Percentiles rank a stretch among this genome's conserved stretches.
These are phyloP conservation scores for Wickerhamiella nectarea DNA, from an alignment of 805 yeast species.

Conservation along the genomic window DNA sequence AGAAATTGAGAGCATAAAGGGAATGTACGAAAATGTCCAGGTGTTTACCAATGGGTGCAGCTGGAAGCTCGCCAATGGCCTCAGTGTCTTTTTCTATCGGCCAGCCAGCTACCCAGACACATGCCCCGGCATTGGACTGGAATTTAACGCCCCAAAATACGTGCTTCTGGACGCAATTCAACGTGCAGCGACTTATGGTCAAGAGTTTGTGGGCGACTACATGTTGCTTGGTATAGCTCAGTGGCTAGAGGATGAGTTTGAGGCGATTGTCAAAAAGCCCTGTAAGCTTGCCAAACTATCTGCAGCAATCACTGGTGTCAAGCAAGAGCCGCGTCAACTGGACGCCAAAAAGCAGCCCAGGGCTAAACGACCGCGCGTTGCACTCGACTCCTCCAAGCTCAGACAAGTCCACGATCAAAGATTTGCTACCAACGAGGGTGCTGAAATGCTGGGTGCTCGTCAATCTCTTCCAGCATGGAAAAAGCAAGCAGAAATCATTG, in stretches of 20 bases:
- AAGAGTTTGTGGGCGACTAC: conserved; percentile 48
- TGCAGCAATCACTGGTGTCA: conserved; percentile 22
- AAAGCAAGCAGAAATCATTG: conserved; percentile 42
- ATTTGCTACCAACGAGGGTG: conserved; percentile 26
- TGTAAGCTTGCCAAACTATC: conserved; percentile 43
- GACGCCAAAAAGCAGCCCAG: not conserved
- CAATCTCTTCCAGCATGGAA: conserved; percentile 72
- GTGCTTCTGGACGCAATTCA: conserved; percentile 26
- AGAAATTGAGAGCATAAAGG: conserved; percentile 54
- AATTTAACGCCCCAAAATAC: conserved; percentile 27
- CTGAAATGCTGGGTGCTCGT: conserved; percentile 35
- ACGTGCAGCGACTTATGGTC: conserved; percentile 23
- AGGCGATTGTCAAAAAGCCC: conserved; percentile 51
- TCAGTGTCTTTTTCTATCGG: conserved; percentile 29
- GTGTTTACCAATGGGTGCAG: conserved; percentile 7
- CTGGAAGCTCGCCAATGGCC: conserved; percentile 8
- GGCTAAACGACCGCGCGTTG: conserved; percentile 7
- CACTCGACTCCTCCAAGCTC: conserved; percentile 26
- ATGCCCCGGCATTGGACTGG: conserved; percentile 56
- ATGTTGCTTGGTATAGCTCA: conserved; percentile 56
- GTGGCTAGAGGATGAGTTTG: conserved; percentile 58
- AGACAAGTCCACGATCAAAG: conserved; percentile 28
- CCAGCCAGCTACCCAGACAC: conserved; percentile 46
- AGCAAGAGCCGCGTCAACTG: conserved; percentile 12
- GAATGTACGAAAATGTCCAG: conserved; percentile 38